Percentiles rank a stretch among this genome's conserved stretches.
These are phyloP conservation scores for Dillenia turbinata DNA, from an alignment of 164 flowering plant genomes.

Conservation along the genomic window DNA sequence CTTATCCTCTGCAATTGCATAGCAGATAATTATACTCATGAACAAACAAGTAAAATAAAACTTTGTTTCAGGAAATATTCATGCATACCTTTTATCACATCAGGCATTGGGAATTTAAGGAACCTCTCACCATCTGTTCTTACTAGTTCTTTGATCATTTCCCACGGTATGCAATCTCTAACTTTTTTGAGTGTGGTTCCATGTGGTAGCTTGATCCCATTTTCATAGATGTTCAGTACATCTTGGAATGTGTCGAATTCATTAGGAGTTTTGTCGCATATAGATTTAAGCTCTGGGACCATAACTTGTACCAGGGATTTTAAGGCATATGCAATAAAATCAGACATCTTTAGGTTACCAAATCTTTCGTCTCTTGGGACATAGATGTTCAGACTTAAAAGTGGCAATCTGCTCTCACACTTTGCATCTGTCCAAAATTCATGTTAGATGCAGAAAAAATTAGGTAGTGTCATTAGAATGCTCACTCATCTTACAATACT, in stretches of 20 bases:
- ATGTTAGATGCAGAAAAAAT: background rate
- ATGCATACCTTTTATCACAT: slow-evolving; percentile 45
- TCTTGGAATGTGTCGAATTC: slow-evolving; percentile 81
- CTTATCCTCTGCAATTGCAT: slow-evolving; percentile 43
- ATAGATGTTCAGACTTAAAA: slow-evolving; percentile 66
- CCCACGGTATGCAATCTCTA: slow-evolving; percentile 54
- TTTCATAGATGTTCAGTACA: slow-evolving; percentile 59
- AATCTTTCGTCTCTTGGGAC: slow-evolving; percentile 92
- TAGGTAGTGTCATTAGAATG: too few species aligned
- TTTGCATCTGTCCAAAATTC: slow-evolving; percentile 47
- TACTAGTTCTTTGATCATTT: slow-evolving; percentile 64
- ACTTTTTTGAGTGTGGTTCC: slow-evolving; percentile 17
- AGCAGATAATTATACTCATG: too few species aligned
- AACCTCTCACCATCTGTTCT: slow-evolving; percentile 62
- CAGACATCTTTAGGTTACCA: slow-evolving; percentile 68
- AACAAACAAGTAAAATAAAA: background rate
- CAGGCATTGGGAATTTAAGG: slow-evolving; percentile 72
- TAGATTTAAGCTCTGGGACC: slow-evolving; percentile 44
- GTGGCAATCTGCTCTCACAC: slow-evolving; percentile 56
- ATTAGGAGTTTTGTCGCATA: slow-evolving; percentile 56
- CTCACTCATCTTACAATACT: too few species aligned
- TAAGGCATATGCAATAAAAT: slow-evolving; percentile 67
- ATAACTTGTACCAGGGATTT: slow-evolving; percentile 66
- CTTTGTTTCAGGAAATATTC: too few species aligned
- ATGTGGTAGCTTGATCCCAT: slow-evolving; percentile 48